Evolutionary conservation across 306 rosid genomes (phyloP), one percentile per base, ranked within the genome.

Genomic region (Echinosophora koreensis): DNA sequence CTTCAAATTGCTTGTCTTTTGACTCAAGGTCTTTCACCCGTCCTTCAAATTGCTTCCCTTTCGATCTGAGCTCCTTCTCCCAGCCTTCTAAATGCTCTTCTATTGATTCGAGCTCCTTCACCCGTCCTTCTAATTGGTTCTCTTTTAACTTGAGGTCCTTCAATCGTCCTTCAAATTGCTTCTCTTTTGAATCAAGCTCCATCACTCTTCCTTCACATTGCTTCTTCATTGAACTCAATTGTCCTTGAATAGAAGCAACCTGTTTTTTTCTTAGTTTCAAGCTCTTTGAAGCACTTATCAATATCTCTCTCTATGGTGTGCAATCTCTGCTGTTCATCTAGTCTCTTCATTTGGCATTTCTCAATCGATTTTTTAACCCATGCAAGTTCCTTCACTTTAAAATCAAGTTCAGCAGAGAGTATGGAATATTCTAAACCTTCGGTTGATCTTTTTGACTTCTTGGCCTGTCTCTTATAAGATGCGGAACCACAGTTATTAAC

Each of bases 351-450:
- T n/a, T 8, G 38, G 58, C 50, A 28, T 27, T 79, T 71, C 60
- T 44, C 55, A 18, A 74, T 0, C 11, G 56, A 58, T 32, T 55
- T 77, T 56, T 62, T 63, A 57, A 82, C 57, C 18, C 34, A 41
- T 4, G 27, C 79, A 28, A 78, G 77, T 55, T 74, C 79, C 68
- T 58, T 71, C 69, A 6, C 74, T 27, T 77, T 84, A 51, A 69
- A 8, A 55, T 59, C 63, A 16, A 84, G 79, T 66, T 60, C 32
- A 7, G 15, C 75, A 27, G 80, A 56, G 50, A 3, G 32, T 6
- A 16, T 91, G 49, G 90, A 89, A 88, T 92, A 96, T 80, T 89
- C 96, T 9, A 91, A 89, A 81, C 63, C 76, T 13, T 64, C 81
- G 4, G 76, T 78, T 11, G 81, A 50, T 63, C 85, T 82, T 54